These are phyloP conservation scores for Endoconidiophora polonica DNA, from an alignment of 2,329 filamentous ascomycete species.

Conservation along the genomic window DNA sequence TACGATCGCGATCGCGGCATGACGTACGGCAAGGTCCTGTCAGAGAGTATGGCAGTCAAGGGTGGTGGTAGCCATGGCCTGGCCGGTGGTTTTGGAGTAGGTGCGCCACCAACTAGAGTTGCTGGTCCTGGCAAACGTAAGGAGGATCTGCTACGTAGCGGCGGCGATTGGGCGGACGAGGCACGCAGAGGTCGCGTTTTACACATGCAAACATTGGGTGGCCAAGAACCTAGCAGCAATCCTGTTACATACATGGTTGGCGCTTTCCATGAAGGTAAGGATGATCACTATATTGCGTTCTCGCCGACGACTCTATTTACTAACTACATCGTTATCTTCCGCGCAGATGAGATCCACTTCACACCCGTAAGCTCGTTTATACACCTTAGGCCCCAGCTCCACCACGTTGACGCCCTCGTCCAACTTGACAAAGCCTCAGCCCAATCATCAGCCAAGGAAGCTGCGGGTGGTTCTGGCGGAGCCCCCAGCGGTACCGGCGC, in stretches of 20 bases:
- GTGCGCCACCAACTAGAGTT: conserved; percentile 26
- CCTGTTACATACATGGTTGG: conserved; percentile 80
- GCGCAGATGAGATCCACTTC: conserved; percentile 63
- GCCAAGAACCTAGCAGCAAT: conserved; percentile 53
- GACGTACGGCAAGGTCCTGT: conserved; percentile 64
- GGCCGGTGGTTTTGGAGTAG: conserved; percentile 55
- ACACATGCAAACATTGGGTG: conserved; percentile 68
- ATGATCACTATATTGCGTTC: background rate
- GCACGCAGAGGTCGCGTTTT: conserved; percentile 56
- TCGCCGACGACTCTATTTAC: background rate
- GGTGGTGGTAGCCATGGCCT: conserved; percentile 52
- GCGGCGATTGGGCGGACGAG: conserved; percentile 48
- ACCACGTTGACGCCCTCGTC: conserved; percentile 73
- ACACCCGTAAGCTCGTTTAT: conserved; percentile 70
- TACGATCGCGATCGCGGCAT: conserved; percentile 77
- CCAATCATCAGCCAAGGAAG: conserved; percentile 21
- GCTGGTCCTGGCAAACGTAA: conserved; percentile 18
- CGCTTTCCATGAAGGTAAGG: conserved; percentile 67
- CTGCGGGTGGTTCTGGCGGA: conserved; percentile 19
- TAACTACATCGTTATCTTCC: conserved; percentile 13
- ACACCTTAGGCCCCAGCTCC: conserved; percentile 78
- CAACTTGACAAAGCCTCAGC: conserved; percentile 44
- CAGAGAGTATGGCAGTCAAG: conserved; percentile 39
- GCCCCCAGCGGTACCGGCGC: conserved; percentile 21
- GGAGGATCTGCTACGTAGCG: conserved; percentile 24